These are phyloP conservation scores for Elaeagnus macrophylla DNA, from an alignment of 306 rosid species.

Conservation along the genomic window DNA sequence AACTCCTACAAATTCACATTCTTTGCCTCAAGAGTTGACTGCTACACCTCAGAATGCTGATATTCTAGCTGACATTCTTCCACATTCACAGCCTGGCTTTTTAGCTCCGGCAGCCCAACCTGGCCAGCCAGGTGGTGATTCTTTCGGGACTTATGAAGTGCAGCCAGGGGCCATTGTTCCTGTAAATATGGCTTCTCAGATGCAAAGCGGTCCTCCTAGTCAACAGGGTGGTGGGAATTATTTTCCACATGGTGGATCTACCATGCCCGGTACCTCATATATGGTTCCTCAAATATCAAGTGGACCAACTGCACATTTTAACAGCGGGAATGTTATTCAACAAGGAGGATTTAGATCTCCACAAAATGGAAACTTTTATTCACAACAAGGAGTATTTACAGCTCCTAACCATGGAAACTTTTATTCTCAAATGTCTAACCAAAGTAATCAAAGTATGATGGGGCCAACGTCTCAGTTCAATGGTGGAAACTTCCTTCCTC, in stretches of 20 bases:
- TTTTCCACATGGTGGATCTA: conserved; percentile 40
- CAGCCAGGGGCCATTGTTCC: conserved; percentile 36
- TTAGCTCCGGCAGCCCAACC: conserved; percentile 37
- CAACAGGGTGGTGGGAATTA: conserved; percentile 44
- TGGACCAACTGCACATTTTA: conserved; percentile 36
- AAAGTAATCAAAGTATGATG: conserved; percentile 31
- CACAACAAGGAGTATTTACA: conserved; percentile 42
- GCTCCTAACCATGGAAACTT: conserved; percentile 1
- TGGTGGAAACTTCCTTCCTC: conserved; percentile 38
- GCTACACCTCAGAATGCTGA: conserved; percentile 45
- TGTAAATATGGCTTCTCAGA: conserved; percentile 24
- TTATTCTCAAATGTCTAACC: conserved; percentile 2
- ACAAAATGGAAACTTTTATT: conserved; percentile 31
- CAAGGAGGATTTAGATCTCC: conserved; percentile 13
- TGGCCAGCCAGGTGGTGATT: conserved; percentile 40
- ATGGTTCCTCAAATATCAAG: conserved; percentile 44
- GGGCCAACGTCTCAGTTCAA: conserved; percentile 35
- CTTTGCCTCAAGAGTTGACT: conserved; percentile 37
- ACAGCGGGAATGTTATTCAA: conserved; percentile 16
- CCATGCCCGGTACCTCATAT: conserved; percentile 35
- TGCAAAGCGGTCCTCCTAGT: conserved; percentile 50
- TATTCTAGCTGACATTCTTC: conserved; percentile 71
- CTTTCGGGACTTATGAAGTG: conserved; percentile 38
- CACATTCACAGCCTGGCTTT: conserved; percentile 47
- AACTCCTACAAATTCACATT: conserved; percentile 29